Base-by-base conservation (phyloP, 2,329 filamentous ascomycete species). In the Neophaeococcomyces mojaviensis region DNA sequence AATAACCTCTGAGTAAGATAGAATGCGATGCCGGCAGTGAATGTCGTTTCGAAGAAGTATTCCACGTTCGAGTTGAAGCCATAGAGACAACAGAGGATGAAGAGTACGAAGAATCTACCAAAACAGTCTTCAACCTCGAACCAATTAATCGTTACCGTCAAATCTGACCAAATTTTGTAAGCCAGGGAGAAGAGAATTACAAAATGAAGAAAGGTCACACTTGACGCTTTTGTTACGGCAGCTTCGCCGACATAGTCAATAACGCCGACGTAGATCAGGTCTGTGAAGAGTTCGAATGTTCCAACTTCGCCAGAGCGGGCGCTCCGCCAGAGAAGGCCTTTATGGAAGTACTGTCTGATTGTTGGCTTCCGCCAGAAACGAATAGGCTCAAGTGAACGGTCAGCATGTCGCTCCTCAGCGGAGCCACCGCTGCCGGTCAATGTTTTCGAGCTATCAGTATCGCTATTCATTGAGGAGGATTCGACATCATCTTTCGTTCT, bases 261-360 rank as follows among this genome's bases (percentile, higher is more conserved):
- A 49, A 83, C 82, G 7, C 78, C 78, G 19, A 80, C 77, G 49
- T 81, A 81, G 31, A 81, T 68, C 30, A 82, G 66, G 55, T 82
- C 80, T 10, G 81, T 72, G 55, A 82, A 82, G 1, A 84, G 70
- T 59, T 83, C 80, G 55, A 81, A 82, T 13, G 70, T 73, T 52
- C 76, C 76, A 4, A 82, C 77, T 60, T 81, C 72, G n/a, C 78
- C 76, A 16, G 69, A 65, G 41, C 75, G 72, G 6, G 70, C 71
- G 2, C 77, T 74, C 40, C 80, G 68, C 79, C 79, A 83, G 6
- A 84, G 61, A 10, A 83, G 67, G 0, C 78, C 79, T 48, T 77
- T 77, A 58, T 83, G 78, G 55, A 82, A 82, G 63, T 82, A 82
- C 63, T 83, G 80, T 48, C 78, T 70, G 3, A 83, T 68, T 5